Conservation (phyloP, 805 yeast genomes). For the Nakazawaea pomicola region DNA sequence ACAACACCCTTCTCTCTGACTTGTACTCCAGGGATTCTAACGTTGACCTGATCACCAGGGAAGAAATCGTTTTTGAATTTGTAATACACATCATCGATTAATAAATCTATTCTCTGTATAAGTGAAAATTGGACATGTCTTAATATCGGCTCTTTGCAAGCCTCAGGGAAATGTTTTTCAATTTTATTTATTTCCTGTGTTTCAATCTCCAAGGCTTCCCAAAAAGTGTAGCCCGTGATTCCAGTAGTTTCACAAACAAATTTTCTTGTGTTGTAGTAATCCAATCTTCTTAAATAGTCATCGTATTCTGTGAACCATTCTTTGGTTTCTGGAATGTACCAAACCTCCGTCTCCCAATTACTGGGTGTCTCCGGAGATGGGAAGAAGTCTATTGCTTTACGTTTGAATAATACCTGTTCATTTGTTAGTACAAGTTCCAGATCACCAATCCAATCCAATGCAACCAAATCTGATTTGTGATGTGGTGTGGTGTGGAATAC, state of each 20-base stretch:
- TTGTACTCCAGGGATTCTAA: conserved; percentile 37
- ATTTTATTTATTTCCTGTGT: conserved; percentile 56
- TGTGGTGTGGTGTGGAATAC: no score
- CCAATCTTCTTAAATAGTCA: conserved; percentile 66
- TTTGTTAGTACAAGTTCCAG: no score
- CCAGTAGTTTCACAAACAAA: conserved; percentile 97
- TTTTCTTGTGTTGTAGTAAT: conserved; percentile 67
- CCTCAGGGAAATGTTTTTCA: conserved; percentile 83
- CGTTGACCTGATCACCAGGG: conserved; percentile 82
- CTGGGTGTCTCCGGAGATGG: conserved; percentile 54
- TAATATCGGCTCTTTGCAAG: conserved; percentile 87
- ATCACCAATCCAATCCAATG: no score
- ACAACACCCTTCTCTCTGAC: conserved; percentile 55
- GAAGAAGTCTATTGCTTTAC: conserved; percentile 61
- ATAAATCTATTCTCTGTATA: conserved; percentile 73
- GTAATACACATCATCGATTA: conserved; percentile 83
- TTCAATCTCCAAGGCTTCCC: conserved; percentile 83
- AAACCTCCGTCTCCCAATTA: conserved; percentile 59
- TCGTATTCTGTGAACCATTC: conserved; percentile 85
- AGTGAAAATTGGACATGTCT: conserved; percentile 78
- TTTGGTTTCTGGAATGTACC: conserved; percentile 77
- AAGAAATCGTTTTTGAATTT: conserved; percentile 77
- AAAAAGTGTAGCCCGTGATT: conserved; percentile 82
- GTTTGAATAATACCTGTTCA: conserved; percentile 65
- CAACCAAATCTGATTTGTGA: no score